These are phyloP conservation scores for Neopestalotiopsis sp. DNA, from an alignment of 2,329 filamentous ascomycete genomes.

Conservation along the genomic window DNA sequence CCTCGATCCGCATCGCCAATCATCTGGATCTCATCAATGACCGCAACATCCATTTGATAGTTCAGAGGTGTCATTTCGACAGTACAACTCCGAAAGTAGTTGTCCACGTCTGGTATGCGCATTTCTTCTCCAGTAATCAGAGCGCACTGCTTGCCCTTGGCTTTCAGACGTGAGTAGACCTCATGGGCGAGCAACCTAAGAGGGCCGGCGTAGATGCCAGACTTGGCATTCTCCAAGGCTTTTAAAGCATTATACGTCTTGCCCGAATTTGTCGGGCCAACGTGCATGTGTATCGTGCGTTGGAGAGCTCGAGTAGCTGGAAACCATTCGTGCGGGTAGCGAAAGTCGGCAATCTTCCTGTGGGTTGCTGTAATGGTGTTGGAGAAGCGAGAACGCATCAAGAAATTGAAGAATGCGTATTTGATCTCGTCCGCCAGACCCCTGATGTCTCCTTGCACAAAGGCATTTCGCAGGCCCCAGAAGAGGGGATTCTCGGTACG, in stretches of 20 bases:
- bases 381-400: constrained; percentile 64
- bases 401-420: constrained; percentile 71
- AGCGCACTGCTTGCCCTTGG: constrained; percentile 77
- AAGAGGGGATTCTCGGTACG: constrained; percentile 59
- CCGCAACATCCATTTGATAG: constrained; percentile 77
- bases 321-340: constrained; percentile 93
- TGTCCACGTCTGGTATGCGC: constrained; percentile 65
- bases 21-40: constrained; percentile 99
- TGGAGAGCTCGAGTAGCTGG: constrained; percentile 81
- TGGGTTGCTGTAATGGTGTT: constrained; percentile 63
- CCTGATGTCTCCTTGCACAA: constrained; percentile 55
- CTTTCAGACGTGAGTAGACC: constrained; percentile 85
- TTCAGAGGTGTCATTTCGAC: constrained; percentile 82
- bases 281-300: constrained; percentile 87
- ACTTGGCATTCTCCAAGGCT: constrained; percentile 75
- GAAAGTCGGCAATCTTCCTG: constrained; percentile 74
- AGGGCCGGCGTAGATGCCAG: constrained; percentile 89
- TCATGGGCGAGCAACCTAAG: constrained; percentile 90
- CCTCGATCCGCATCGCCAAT: constrained; percentile 80
- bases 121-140: constrained; percentile 92
- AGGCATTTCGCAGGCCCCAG: constrained; percentile 64
- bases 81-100: constrained; percentile 80
- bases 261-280: constrained; percentile 96
- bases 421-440: constrained; percentile 65
- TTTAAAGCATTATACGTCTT: constrained; percentile 96